Percentiles rank a stretch among this genome's conserved stretches.
Evolutionary conservation across 257 asterid genomes (phyloP).

Genomic region (Cynanchum wilfordii): DNA sequence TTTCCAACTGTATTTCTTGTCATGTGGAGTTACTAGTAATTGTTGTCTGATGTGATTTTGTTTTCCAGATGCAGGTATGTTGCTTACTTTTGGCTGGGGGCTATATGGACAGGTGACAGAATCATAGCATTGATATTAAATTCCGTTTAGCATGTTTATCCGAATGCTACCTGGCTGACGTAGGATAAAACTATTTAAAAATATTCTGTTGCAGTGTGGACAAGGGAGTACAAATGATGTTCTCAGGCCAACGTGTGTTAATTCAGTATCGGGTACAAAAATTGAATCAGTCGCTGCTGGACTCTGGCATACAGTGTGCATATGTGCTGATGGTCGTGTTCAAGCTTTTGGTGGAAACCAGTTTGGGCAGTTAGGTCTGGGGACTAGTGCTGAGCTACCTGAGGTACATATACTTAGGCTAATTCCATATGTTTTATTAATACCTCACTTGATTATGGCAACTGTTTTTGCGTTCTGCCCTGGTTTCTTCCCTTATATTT

Average conservation of each 20-base stretch:
- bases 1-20: background rate
- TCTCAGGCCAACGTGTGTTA: slow-evolving; percentile 55
- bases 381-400: slow-evolving; percentile 49
- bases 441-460: background rate
- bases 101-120: slow-evolving; percentile 56
- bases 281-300: slow-evolving; percentile 65
- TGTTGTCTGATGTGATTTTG: slow-evolving; percentile 5
- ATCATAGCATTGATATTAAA: background rate
- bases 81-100: slow-evolving; percentile 87
- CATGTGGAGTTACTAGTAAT: background rate
- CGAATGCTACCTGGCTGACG: background rate
- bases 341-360: slow-evolving; percentile 75
- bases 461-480: too few relatives aligned
- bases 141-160: background rate
- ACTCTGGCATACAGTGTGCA: slow-evolving; percentile 70
- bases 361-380: slow-evolving; percentile 75
- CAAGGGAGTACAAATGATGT: slow-evolving; percentile 57
- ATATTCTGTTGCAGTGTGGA: slow-evolving; percentile 56
- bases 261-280: slow-evolving; percentile 41
- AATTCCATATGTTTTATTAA: background rate
- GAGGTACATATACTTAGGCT: slow-evolving; percentile 37
- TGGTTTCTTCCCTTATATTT: background rate
- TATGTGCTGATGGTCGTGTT: slow-evolving; percentile 45
- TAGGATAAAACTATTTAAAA: background rate
- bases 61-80: slow-evolving; percentile 51